phyloP scores from a whole-genome alignment of 192 early-diverging fungal genomes.

The Lobosporangium transversale region DNA sequence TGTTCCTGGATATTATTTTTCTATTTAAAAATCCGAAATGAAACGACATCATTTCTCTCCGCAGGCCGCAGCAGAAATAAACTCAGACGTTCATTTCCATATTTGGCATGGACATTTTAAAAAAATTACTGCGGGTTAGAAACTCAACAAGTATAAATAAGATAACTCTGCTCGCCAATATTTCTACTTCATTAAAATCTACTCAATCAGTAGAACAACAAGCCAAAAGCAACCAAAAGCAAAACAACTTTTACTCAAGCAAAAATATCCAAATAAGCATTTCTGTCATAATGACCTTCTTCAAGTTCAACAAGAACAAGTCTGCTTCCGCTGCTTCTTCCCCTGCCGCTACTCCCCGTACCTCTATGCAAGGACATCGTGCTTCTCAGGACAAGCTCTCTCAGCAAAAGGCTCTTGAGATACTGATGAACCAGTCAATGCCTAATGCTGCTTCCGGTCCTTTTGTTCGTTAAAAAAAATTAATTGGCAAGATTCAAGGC shows the following conservation, averaged over 20 bases:
- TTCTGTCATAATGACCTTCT: constrained; percentile 19
- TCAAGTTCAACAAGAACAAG: no score
- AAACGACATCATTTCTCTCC: neutral
- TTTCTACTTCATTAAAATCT: no score
- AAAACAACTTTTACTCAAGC: no score
- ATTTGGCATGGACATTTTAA: no score
- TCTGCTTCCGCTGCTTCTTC: constrained; percentile 26
- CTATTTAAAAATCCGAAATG: neutral
- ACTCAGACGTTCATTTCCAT: no score
- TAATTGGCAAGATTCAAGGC: no score
- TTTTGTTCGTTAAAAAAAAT: constrained; percentile 37
- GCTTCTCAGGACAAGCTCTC: constrained; percentile 23
- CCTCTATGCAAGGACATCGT: constrained; percentile 30
- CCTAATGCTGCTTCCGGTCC: constrained; percentile 20
- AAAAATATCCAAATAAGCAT: neutral
- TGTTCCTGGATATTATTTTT: neutral
- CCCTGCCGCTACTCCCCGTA: constrained; percentile 29
- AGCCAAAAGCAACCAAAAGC: no score
- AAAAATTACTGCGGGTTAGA: no score
- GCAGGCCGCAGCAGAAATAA: no score
- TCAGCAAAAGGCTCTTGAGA: constrained; percentile 18
- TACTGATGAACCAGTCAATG: constrained; percentile 11
- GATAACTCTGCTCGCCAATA: no score
- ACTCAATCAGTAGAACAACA: no score
- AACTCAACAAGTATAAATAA: no score